Base-by-base conservation (phyloP, 2,329 filamentous ascomycete species). In the Trichoderma polysporum region DNA sequence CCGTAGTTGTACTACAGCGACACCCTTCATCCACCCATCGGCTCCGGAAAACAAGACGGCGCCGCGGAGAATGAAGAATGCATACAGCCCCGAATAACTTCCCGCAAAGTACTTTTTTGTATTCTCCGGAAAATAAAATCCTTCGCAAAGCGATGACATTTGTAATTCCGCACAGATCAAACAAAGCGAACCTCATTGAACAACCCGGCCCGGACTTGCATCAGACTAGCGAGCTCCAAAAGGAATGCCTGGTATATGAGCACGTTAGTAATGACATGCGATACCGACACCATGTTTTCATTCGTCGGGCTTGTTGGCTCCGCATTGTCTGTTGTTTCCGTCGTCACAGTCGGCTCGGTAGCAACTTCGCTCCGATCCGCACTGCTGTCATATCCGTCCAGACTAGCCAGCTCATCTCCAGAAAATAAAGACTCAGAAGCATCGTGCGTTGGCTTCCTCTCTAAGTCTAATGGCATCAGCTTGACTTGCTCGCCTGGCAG, bases 181-280 rank as follows among this genome's bases (percentile, higher is more conserved):
- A 79, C 76, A 67, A 90, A 92, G 45, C 85, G 86, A 29, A 93
- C 88, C 76, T 94, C 92, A 63, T 90, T 90, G 77, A 94, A 94
- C 56, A 94, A 76, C 13, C 88, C 89, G 27, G 90, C 90, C 64
- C 92, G 83, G 39, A 91, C 89, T 76, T 94, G 91, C 67, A 93
- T 83, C 72, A 94, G 78, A 29, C 90, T 90, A 2, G 91, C 88
- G 66, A 94, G 77, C 77, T 95, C 92, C 58, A 94, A 83, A 58
- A 94, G 78, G 75, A 95, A 95, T 39, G 91, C 90, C 76, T 95
- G 92, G 66, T 93, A 81, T 59, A 94, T 86, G 67, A 94, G 86
- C 47, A 91, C 87, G 75, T 94, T 95, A 6, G 91, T 94, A 69
- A 95, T 80, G 12, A 94, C 82, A 75, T 94, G 91, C 47, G 90